A percentile compares a stretch with the other conserved stretches of the same genome.
Evolutionary conservation across 2,329 filamentous ascomycete genomes (phyloP).

Genomic region (Gaeumannomyces sp.): DNA sequence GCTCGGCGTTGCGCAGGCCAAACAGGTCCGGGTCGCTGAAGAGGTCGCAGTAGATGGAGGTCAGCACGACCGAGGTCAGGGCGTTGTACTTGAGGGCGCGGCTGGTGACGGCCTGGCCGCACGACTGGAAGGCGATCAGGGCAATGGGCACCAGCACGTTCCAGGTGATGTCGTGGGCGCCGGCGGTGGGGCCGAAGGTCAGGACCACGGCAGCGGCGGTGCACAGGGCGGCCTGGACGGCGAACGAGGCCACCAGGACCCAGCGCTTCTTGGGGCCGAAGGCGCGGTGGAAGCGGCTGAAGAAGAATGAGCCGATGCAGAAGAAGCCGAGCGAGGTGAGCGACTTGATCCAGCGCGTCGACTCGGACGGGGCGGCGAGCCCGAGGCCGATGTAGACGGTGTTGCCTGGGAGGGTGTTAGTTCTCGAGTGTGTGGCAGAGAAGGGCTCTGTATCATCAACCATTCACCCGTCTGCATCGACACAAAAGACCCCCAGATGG

Average conservation of each 20-base stretch:
- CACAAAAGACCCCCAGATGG: conserved; percentile 74
- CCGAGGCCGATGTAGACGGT: conserved; percentile 75
- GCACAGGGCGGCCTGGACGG: conserved; percentile 44
- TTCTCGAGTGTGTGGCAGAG: conserved; percentile 1
- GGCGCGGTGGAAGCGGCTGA: conserved; percentile 60
- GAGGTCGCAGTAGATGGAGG: conserved; percentile 75
- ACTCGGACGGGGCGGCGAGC: conserved; percentile 49
- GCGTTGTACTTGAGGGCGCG: conserved; percentile 63
- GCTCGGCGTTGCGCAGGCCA: conserved; percentile 35
- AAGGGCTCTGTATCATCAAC: background rate
- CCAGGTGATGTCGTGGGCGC: conserved; percentile 45
- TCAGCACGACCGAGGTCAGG: conserved; percentile 72
- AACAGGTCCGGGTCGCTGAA: conserved; percentile 56
- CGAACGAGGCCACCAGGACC: conserved; percentile 57
- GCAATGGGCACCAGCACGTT: conserved; percentile 60
- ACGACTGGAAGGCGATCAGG: conserved; percentile 64
- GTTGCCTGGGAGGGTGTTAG: conserved; percentile 44
- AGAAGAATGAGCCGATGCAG: conserved; percentile 65
- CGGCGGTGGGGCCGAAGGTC: conserved; percentile 36
- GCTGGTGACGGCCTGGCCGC: conserved; percentile 71
- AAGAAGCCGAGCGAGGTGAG: conserved; percentile 64
- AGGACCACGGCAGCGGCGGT: conserved; percentile 48
- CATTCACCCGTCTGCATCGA: conserved; percentile 74
- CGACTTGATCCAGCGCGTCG: conserved; percentile 64
- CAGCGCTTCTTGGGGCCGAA: conserved; percentile 57